Conservation (phyloP, 306 rosid species). For the Lathyrus sativus region DNA sequence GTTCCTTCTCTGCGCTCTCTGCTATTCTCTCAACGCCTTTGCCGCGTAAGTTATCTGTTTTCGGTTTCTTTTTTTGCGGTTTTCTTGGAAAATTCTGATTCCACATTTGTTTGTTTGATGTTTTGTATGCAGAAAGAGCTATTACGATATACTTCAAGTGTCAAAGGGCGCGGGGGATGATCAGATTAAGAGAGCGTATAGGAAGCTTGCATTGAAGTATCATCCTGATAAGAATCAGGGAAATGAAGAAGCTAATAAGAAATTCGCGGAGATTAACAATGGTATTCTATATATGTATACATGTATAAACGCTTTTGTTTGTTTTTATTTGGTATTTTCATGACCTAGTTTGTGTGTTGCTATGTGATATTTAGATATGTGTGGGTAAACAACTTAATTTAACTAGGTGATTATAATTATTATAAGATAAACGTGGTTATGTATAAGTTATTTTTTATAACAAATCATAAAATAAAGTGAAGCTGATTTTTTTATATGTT, state of each 20-base stretch:
- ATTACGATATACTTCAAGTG: conserved; percentile 82
- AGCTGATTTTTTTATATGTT: background rate
- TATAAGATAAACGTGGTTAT: background rate
- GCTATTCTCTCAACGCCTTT: conserved; percentile 64
- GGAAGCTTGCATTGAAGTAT: conserved; percentile 94
- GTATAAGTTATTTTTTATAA: background rate
- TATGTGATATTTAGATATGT: background rate
- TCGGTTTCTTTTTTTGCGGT: background rate
- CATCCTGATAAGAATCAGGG: conserved; percentile 98
- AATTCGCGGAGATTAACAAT: conserved; percentile 84
- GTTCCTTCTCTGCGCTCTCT: conserved; percentile 60
- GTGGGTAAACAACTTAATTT: background rate
- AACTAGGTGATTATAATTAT: background rate
- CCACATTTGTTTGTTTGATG: background rate
- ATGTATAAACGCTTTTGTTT: background rate
- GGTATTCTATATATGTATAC: conserved; percentile 48
- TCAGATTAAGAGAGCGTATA: conserved; percentile 92
- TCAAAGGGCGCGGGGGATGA: conserved; percentile 87
- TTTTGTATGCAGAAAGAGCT: conserved; percentile 63
- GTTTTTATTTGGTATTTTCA: background rate
- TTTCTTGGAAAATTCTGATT: background rate
- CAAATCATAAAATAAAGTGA: background rate
- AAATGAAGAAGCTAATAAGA: conserved; percentile 86
- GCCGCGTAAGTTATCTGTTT: conserved; percentile 57
- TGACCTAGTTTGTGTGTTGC: conserved; percentile 1